phyloP scores from a whole-genome alignment of 495 filamentous ascomycete genomes.

The Podospora pseudoanserina region DNA sequence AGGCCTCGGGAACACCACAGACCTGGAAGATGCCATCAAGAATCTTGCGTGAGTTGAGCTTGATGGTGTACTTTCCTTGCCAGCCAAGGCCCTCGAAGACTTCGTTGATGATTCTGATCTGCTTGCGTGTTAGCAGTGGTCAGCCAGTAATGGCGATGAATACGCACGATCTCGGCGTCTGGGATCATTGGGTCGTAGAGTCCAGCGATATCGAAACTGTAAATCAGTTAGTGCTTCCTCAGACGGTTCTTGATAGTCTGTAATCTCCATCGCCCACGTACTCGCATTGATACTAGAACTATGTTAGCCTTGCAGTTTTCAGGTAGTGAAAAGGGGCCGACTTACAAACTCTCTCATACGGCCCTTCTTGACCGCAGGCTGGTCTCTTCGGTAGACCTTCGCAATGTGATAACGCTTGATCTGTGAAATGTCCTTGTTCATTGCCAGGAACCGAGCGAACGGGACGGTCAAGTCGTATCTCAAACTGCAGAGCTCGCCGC shows the following conservation, averaged over 20 bases:
- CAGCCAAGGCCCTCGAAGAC: conserved; percentile 78
- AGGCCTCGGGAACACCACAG: conserved; percentile 80
- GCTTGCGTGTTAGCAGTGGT: neutral
- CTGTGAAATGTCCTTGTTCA: conserved; percentile 66
- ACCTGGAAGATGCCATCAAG: conserved; percentile 90
- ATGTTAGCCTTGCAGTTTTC: conserved; percentile 4
- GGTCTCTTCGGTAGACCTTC: conserved; percentile 64
- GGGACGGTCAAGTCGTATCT: conserved; percentile 92
- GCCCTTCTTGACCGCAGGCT: conserved; percentile 51
- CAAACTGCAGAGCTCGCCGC: conserved; percentile 77
- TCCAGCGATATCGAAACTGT: conserved; percentile 78
- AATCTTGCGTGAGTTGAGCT: conserved; percentile 93
- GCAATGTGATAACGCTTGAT: conserved; percentile 92
- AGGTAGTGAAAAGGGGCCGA: neutral
- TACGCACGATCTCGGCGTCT: conserved; percentile 81
- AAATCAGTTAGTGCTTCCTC: conserved; percentile 1
- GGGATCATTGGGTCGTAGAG: conserved; percentile 89
- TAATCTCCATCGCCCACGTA: conserved; percentile 8
- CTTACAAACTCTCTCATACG: conserved; percentile 81
- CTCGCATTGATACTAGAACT: conserved; percentile 74
- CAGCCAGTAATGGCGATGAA: neutral
- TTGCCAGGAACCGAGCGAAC: conserved; percentile 84
- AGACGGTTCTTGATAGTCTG: neutral
- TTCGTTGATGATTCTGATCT: conserved; percentile 66
- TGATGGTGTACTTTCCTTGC: conserved; percentile 63